Conservation (phyloP, 139 green algal species). For the Chlamydomonas urium region DNA sequence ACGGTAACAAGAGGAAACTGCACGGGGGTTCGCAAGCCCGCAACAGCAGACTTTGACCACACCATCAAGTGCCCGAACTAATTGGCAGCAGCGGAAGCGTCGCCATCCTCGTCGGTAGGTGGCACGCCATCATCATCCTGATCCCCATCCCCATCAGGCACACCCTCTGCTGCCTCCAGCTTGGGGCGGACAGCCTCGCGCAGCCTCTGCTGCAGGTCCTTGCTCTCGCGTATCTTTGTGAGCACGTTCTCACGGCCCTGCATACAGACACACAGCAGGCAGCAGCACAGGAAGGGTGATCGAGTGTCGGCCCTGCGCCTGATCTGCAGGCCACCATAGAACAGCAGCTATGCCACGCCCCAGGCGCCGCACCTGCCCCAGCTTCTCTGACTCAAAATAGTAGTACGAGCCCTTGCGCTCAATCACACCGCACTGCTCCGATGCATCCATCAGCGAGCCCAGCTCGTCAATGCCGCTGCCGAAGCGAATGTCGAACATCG, state of each 20-base stretch:
- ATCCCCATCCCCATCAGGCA: neutral
- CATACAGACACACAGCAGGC: neutral
- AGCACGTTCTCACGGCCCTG: neutral
- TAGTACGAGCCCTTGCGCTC: conserved; percentile 41
- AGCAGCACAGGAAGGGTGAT: neutral
- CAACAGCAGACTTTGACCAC: too few relatives aligned
- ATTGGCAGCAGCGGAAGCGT: too few relatives aligned
- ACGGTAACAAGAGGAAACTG: too few relatives aligned
- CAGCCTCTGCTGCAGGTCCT: neutral
- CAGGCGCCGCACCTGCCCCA: conserved; percentile 14
- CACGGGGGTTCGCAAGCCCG: too few relatives aligned
- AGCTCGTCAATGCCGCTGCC: conserved; percentile 68
- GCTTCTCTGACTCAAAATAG: conserved; percentile 24
- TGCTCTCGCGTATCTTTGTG: neutral
- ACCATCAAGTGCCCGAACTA: too few relatives aligned
- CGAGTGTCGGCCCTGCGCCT: neutral
- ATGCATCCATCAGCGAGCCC: conserved; percentile 75
- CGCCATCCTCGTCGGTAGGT: too few relatives aligned
- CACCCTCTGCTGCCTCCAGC: neutral
- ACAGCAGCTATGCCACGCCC: neutral
- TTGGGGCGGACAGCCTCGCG: neutral
- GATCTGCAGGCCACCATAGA: neutral
- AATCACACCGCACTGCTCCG: conserved; percentile 67
- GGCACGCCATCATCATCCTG: neutral
- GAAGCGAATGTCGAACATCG: conserved; percentile 91